Evolutionary conservation across 306 rosid species (phyloP), one percentile per base, ranked within the genome.

Genomic region (Purshia tridentata): DNA sequence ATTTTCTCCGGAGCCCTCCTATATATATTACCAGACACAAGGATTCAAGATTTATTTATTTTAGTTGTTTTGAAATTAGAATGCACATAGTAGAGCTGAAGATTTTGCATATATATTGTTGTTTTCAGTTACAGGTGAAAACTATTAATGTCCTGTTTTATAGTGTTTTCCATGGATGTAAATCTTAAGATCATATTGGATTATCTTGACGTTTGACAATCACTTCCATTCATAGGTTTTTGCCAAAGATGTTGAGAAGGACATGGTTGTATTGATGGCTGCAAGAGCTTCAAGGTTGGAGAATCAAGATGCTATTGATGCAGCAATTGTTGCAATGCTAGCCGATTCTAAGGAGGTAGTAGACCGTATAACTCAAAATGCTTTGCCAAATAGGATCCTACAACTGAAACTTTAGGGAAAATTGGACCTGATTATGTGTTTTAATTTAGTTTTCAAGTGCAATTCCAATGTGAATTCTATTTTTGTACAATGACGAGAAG

Each of bases 221-320:
- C 55, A 15, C 44, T 8, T 56, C 29, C 45, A 4, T 20, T 70
- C 4, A 29, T 15, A 72, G 69, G 77, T 72, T 12, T 72, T 72
- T 19, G 59, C 69, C n/a, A 72, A 72, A 59, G 77, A 42, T 60
- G 69, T 60, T 47, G 77, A 72, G 10, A 72, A 72, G 58, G 77
- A 60, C 49, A 35, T 2, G 8, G 77, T 62, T 50, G 77, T 72
- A n/a, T 50, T 60, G 67, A 47, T 72, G 58, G 76, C 77, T 6
- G 76, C 76, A 49, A 72, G 76, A 19, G 76, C 76, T 72, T 72
- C 77, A 47, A 72, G 77, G 69, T 47, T 72, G 60, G 77, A 72
- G 12, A 72, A 72, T 37, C 60, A 72, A 49, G 77, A 72, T 60
- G 77, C 77, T 8, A 72, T 72, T 60, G 77, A 72, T 61, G 77